Percentiles rank a stretch among this genome's conserved stretches.
Conservation (phyloP, 1,284 basidiomycete genomes). For the Leccinum fuscescens region DNA sequence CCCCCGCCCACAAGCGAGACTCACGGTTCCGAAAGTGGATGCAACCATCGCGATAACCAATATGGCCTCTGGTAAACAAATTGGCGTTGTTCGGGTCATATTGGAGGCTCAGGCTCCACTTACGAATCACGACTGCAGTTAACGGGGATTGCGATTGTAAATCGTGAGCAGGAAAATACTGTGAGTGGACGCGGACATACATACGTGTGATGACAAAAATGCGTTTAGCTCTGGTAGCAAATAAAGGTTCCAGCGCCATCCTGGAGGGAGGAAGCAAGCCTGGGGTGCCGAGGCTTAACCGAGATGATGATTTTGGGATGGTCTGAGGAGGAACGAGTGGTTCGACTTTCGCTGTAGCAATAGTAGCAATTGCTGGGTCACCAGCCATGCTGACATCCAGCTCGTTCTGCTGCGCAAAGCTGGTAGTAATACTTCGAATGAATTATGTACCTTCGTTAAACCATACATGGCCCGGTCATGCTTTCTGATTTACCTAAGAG, state of each 20-base stretch:
- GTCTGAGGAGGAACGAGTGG: background rate
- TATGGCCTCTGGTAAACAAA: conserved; percentile 41
- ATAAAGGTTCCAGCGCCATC: conserved; percentile 67
- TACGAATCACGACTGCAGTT: conserved; percentile 44
- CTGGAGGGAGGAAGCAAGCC: conserved; percentile 16
- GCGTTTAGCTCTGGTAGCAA: conserved; percentile 63
- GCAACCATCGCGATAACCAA: conserved; percentile 55
- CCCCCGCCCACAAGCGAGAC: conserved; percentile 9
- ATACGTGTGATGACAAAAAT: conserved; percentile 65
- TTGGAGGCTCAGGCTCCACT: conserved; percentile 26
- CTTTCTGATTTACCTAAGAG: background rate
- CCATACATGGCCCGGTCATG: too few species aligned
- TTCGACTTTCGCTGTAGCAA: background rate
- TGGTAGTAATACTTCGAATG: background rate
- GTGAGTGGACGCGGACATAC: conserved; percentile 18
- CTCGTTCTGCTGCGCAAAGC: background rate
- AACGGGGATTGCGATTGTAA: conserved; percentile 11
- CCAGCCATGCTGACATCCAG: background rate
- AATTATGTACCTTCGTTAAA: background rate
- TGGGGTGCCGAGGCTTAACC: conserved; percentile 9
- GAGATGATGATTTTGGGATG: conserved; percentile 4
- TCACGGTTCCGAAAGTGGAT: conserved; percentile 51
- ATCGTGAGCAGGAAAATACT: conserved; percentile 10
- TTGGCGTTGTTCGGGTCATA: conserved; percentile 7
- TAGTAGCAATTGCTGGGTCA: background rate